Conservation (phyloP, 306 rosid genomes). For the Corylus americana region DNA sequence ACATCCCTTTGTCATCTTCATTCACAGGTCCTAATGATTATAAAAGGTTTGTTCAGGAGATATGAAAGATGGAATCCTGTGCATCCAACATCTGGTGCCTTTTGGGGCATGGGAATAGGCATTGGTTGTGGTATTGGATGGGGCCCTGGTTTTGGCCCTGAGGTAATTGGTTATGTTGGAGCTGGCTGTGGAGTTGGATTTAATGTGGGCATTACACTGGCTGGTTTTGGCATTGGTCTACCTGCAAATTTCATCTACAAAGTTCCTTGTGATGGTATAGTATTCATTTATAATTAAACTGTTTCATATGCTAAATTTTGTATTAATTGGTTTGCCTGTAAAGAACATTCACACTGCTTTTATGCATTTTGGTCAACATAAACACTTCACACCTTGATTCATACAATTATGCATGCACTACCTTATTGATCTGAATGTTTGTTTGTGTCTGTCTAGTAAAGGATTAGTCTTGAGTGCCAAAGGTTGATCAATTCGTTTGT, state of each 20-base stretch:
- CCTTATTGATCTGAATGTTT: constrained; percentile 17
- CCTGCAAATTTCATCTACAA: constrained; percentile 63
- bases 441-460: constrained; percentile 26
- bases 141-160: constrained; percentile 99
- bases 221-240: constrained; percentile 82
- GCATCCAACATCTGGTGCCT: constrained; percentile 87
- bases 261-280: constrained; percentile 63
- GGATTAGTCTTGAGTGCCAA: constrained; percentile 11
- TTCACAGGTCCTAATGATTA: constrained; percentile 66
- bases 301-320: constrained; percentile 9
- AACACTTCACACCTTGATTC: background rate
- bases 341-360: background rate
- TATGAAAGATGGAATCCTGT: constrained; percentile 89
- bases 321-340: constrained; percentile 10
- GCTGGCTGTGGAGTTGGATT: constrained; percentile 96
- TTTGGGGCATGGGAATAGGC: constrained; percentile 96
- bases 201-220: constrained; percentile 76
- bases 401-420: background rate
- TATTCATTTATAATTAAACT: background rate
- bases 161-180: constrained; percentile 88
- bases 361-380: constrained; percentile 14
- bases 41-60: constrained; percentile 72
- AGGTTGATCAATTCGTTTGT: constrained; percentile 5
- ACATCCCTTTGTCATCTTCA: constrained; percentile 8
- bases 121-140: constrained; percentile 96